These are phyloP conservation scores for Barnettozyma siamensis DNA, from an alignment of 805 yeast species.

Conservation along the genomic window DNA sequence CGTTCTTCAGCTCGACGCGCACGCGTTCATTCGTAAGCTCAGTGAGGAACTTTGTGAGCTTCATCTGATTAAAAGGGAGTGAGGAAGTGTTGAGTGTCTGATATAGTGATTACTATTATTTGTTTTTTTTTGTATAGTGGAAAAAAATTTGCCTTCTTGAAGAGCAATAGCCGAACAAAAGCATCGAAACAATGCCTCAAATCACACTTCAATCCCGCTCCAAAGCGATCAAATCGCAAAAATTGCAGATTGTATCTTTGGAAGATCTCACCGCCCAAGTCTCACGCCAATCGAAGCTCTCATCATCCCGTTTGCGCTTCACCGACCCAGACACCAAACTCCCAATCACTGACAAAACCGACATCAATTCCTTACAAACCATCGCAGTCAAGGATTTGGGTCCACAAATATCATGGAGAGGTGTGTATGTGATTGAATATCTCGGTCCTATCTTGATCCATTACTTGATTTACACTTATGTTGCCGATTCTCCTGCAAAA, in stretches of 20 bases:
- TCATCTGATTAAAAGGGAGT: no score
- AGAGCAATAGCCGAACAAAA: background rate
- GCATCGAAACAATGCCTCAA: slow-evolving; percentile 7
- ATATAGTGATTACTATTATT: background rate
- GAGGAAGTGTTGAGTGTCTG: no score
- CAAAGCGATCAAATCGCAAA: slow-evolving; percentile 43
- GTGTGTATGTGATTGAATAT: slow-evolving; percentile 86
- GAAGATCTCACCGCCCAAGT: slow-evolving; percentile 39
- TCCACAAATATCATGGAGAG: slow-evolving; percentile 86
- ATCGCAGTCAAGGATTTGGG: slow-evolving; percentile 84
- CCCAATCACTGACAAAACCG: slow-evolving; percentile 11
- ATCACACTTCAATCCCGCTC: slow-evolving; percentile 57
- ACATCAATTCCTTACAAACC: slow-evolving; percentile 15
- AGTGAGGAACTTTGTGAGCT: slow-evolving; percentile 72
- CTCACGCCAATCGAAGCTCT: slow-evolving; percentile 38
- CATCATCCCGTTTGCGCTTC: slow-evolving; percentile 51
- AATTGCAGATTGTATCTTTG: slow-evolving; percentile 21
- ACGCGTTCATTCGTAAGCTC: slow-evolving; percentile 81
- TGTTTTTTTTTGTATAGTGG: background rate
- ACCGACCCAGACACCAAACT: slow-evolving; percentile 24
- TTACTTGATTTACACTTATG: slow-evolving; percentile 51
- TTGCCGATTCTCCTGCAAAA: slow-evolving; percentile 19
- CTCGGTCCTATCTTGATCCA: slow-evolving; percentile 85
- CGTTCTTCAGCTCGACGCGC: slow-evolving; percentile 87
- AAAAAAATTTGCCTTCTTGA: no score